Base-by-base conservation (phyloP, 495 filamentous ascomycete species). In the Clavariopsis aquatica region DNA sequence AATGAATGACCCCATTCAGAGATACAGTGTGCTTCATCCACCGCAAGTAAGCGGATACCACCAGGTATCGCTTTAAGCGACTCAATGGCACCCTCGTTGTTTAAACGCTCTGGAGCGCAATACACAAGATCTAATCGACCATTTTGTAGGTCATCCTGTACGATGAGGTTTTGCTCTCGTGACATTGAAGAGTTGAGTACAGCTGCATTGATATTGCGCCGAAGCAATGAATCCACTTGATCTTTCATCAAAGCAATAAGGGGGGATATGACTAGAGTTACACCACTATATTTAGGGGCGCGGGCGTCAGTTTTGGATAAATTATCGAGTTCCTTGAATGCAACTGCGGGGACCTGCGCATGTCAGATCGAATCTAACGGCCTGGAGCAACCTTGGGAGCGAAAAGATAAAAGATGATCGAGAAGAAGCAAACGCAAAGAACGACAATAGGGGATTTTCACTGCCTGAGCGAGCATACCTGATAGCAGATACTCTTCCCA, bases 21-120 rank as follows among this genome's bases (percentile, higher is more conserved):
- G 15, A 86, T 81, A 60, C 83, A 86, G 72, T 85, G 83, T 8
- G 83, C 83, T 60, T 86, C 82, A 64, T 86, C 84, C 26, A 85
- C 77, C 6, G 84, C 84, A 20, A 86, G 68, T 13, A 86, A 70
- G 7, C 84, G 79, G 22, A 87, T 74, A 2, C 68, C 64, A 17
- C 68, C 82, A 0, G 76, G 80, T 3, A 81, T 74, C 24, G 72
- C 57, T 47, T 80, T 83, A 60, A 85, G 79, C 23, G 73, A 80
- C 49, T 81, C 79, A 10, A 86, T 74, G 51, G 86, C 85, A 0
- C 78, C 80, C 51, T 84, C 81, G 59, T 83, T 85, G 61, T 85
- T 85, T 24, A 86, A 73, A 6, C 81, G 72, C 69, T 87, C 84
- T 0, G 84, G 84, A 0, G 83, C 80, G 45, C 82, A 83, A 60